These are phyloP conservation scores for Tephrocybe sp. DNA, from an alignment of 768 basidiomycete genomes.

Conservation along the genomic window DNA sequence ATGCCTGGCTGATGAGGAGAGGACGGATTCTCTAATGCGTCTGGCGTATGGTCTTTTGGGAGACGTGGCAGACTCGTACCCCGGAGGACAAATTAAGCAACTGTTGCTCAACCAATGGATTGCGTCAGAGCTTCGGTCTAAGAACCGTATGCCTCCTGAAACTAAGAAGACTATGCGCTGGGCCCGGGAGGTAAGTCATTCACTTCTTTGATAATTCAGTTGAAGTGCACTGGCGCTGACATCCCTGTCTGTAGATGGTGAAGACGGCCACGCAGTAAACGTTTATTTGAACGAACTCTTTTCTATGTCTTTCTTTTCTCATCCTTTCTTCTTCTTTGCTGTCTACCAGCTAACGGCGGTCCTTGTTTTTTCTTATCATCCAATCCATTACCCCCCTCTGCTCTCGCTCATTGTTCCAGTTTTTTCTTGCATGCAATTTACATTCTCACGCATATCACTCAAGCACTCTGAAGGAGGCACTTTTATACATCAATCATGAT, in stretches of 20 bases:
- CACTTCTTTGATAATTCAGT: background rate
- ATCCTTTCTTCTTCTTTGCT: constrained; percentile 15
- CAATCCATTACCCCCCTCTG: background rate
- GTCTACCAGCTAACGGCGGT: constrained; percentile 4
- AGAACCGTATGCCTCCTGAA: constrained; percentile 69
- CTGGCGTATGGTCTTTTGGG: constrained; percentile 85
- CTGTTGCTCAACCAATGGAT: constrained; percentile 79
- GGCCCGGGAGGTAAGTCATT: constrained; percentile 78
- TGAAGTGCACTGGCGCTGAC: constrained; percentile 2
- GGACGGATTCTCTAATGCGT: constrained; percentile 73
- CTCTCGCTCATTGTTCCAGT: background rate
- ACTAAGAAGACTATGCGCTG: constrained; percentile 90
- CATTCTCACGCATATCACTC: constrained; percentile 25
- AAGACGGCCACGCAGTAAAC: constrained; percentile 75
- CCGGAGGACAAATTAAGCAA: constrained; percentile 77
- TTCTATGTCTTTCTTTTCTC: constrained; percentile 21
- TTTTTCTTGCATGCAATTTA: constrained; percentile 52
- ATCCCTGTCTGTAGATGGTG: constrained; percentile 53
- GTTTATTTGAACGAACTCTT: constrained; percentile 16
- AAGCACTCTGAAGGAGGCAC: constrained; percentile 76
- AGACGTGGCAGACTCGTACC: constrained; percentile 89
- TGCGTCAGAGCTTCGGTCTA: constrained; percentile 67
- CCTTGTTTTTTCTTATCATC: constrained; percentile 6
- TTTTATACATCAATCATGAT: constrained; percentile 41
- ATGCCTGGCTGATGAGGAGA: constrained; percentile 77